Percentiles rank a stretch among this genome's conserved stretches.
phyloP scores from a whole-genome alignment of 1,284 basidiomycete genomes.

The Clitocybe nebularis region DNA sequence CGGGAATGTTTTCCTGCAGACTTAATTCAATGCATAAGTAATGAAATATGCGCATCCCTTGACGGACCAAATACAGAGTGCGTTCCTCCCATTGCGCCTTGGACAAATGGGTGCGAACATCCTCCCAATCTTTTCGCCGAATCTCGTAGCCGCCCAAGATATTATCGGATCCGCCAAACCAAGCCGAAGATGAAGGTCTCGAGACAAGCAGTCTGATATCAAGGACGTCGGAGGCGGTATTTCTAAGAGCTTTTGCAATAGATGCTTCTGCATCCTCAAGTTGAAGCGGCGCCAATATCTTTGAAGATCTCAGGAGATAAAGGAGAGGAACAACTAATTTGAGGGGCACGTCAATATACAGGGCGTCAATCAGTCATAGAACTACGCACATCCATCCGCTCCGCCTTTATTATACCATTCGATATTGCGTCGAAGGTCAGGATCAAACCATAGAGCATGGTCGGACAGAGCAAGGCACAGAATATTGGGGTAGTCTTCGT shows the following conservation, averaged over 20 bases:
- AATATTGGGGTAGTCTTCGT: conserved; percentile 46
- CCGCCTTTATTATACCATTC: conserved; percentile 25
- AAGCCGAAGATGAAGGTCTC: conserved; percentile 34
- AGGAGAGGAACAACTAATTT: conserved; percentile 61
- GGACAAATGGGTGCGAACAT: conserved; percentile 26
- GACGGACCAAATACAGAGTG: conserved; percentile 63
- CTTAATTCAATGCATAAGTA: background rate
- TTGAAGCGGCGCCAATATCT: conserved; percentile 22
- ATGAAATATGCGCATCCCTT: background rate
- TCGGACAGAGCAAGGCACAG: conserved; percentile 61
- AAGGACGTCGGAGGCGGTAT: conserved; percentile 37
- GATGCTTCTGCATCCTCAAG: conserved; percentile 38
- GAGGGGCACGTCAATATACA: conserved; percentile 3
- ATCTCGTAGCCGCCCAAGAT: conserved; percentile 53
- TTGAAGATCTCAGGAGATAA: conserved; percentile 41
- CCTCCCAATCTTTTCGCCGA: conserved; percentile 44
- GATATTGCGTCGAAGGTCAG: conserved; percentile 46
- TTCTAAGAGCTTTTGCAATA: conserved; percentile 53
- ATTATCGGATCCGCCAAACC: conserved; percentile 24
- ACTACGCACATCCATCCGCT: conserved; percentile 46
- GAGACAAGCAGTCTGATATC: conserved; percentile 59
- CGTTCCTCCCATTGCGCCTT: conserved; percentile 54
- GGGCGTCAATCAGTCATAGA: conserved; percentile 5
- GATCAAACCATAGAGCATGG: conserved; percentile 55
- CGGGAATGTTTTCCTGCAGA: conserved; percentile 67